These are phyloP conservation scores for Hippophae tibetana DNA, from an alignment of 306 rosid genomes.

Conservation along the genomic window DNA sequence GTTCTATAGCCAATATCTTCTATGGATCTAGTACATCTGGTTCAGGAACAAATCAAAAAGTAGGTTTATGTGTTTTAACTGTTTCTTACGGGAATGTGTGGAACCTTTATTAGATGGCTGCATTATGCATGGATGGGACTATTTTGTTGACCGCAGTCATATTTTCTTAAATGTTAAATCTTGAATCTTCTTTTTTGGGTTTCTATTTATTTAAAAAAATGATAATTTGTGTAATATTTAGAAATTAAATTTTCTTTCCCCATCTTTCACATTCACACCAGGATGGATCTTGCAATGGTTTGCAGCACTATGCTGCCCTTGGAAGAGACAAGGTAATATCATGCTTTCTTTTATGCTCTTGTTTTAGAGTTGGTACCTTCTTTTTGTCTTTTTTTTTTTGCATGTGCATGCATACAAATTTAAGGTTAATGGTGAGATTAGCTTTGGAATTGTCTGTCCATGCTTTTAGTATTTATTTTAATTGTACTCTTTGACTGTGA, in stretches of 20 bases:
- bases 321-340: constrained; percentile 89
- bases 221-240: constrained; percentile 7
- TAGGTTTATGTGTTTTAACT: no score
- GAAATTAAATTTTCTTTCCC: constrained; percentile 17
- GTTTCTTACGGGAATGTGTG: background rate
- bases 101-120: background rate
- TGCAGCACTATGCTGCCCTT: constrained; percentile 97
- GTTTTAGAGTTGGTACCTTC: background rate
- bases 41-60: no score
- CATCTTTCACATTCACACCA: constrained; percentile 16
- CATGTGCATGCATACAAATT: no score
- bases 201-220: background rate
- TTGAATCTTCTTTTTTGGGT: constrained; percentile 4
- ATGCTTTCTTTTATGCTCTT: background rate
- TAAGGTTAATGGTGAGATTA: no score
- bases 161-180: constrained; percentile 9
- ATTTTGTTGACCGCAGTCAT: background rate
- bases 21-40: no score
- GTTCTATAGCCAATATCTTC: no score
- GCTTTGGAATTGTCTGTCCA: no score
- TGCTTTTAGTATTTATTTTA: no score
- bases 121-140: background rate
- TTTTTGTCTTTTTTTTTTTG: no score
- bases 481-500: no score
- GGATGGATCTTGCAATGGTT: constrained; percentile 99